Percentiles rank a stretch among this genome's conserved stretches.
Evolutionary conservation across 2,329 filamentous ascomycete genomes (phyloP).

Genomic region (Escovopsis sp.): DNA sequence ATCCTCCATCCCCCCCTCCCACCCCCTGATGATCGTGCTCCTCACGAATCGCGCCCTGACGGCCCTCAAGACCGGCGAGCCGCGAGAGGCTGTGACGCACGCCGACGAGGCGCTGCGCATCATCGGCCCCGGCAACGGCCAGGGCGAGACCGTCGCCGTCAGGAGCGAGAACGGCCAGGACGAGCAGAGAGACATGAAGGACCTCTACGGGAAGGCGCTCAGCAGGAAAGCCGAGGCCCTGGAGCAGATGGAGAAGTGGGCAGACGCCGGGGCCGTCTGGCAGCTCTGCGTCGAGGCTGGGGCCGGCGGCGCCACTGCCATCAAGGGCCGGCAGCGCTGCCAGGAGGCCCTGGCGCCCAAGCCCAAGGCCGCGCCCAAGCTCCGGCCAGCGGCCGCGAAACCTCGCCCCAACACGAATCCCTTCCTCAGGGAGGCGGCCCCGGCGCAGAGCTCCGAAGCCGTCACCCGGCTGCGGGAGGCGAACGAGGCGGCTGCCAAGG

Average conservation of each 20-base stretch:
- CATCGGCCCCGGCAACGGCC: constrained; percentile 66
- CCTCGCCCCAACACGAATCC: neutral
- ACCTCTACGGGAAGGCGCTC: constrained; percentile 85
- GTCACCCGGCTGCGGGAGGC: constrained; percentile 70
- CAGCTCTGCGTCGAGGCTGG: constrained; percentile 68
- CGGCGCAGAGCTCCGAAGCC: constrained; percentile 51
- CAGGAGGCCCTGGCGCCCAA: constrained; percentile 72
- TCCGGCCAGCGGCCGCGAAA: constrained; percentile 29
- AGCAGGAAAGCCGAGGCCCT: constrained; percentile 91
- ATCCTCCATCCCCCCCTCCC: constrained; percentile 54
- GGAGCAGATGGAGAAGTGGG: constrained; percentile 91
- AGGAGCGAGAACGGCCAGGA: constrained; percentile 40
- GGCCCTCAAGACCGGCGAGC: constrained; percentile 78
- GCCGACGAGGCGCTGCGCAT: constrained; percentile 66
- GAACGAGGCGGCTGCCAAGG: constrained; percentile 70
- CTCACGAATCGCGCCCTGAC: constrained; percentile 86
- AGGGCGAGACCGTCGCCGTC: constrained; percentile 65
- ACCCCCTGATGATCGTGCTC: constrained; percentile 78
- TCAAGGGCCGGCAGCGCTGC: constrained; percentile 76
- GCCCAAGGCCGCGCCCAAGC: constrained; percentile 31
- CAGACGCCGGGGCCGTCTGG: constrained; percentile 70
- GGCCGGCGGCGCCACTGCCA: constrained; percentile 70
- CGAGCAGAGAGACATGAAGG: constrained; percentile 70
- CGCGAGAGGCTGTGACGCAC: constrained; percentile 73
- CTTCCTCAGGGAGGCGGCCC: constrained; percentile 17